These are phyloP conservation scores for Fusarium equiseti DNA, from an alignment of 2,329 filamentous ascomycete species.

Conservation along the genomic window DNA sequence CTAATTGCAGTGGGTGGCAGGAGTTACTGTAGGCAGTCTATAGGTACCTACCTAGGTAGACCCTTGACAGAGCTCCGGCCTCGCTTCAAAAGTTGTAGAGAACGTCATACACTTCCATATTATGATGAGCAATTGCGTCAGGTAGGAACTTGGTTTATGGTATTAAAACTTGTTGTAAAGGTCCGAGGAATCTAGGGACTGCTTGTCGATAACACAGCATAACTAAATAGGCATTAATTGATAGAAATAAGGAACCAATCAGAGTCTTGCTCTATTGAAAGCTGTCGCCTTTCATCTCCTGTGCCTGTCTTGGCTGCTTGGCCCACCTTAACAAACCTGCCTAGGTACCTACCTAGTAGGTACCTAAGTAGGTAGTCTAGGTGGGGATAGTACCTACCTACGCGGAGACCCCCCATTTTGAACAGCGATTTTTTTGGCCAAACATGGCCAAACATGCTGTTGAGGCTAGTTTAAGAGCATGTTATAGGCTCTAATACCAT, in stretches of 20 bases:
- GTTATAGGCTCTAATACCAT: no score
- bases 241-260: conserved; percentile 34
- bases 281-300: conserved; percentile 39
- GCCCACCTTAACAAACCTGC: conserved; percentile 1
- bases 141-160: neutral
- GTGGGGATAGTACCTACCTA: no score
- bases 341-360: neutral
- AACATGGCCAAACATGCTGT: no score
- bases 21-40: neutral
- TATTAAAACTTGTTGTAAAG: neutral
- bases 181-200: neutral
- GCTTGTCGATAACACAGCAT: neutral
- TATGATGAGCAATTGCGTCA: neutral
- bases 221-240: neutral
- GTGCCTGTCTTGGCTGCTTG: conserved; percentile 4
- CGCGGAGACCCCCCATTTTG: no score
- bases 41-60: neutral
- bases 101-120: neutral
- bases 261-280: conserved; percentile 32
- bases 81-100: neutral
- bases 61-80: neutral
- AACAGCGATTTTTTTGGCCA: no score
- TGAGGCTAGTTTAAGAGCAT: no score
- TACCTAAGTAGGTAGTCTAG: neutral
- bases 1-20: no score